These are phyloP conservation scores for Sporisorium reilianum DNA, from an alignment of 1,284 basidiomycete genomes.

Conservation along the genomic window DNA sequence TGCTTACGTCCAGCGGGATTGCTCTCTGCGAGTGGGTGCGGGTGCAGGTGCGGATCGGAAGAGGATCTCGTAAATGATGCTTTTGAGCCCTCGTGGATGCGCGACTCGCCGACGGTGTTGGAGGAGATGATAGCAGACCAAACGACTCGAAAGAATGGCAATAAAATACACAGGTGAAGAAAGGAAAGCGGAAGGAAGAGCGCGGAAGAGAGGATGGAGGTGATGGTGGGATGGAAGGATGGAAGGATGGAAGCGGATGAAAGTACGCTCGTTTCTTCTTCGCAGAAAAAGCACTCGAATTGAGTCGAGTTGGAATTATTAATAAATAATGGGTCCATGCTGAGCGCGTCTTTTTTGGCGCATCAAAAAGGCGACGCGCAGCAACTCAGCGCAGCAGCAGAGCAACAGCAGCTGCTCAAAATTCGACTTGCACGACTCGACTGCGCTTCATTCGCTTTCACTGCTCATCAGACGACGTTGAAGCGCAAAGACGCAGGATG, in stretches of 20 bases:
- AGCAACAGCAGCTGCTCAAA: too few relatives aligned
- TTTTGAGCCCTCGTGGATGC: background rate
- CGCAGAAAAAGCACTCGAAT: background rate
- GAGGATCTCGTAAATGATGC: background rate
- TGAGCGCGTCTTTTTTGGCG: background rate
- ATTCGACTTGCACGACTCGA: too few relatives aligned
- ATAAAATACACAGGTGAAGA: background rate
- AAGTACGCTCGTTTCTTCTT: background rate
- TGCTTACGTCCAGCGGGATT: background rate
- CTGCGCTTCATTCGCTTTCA: too few relatives aligned
- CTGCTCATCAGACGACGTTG: too few relatives aligned
- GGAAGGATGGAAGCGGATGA: background rate
- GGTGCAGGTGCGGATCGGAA: background rate
- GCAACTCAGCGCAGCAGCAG: background rate
- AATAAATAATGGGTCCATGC: too few relatives aligned
- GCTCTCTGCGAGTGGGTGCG: too few relatives aligned
- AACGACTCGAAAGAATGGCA: background rate
- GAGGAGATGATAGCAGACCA: background rate
- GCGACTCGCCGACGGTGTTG: background rate
- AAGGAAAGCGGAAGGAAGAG: background rate
- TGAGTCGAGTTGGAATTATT: background rate
- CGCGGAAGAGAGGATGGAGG: background rate
- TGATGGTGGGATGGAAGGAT: background rate
- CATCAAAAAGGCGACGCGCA: background rate
- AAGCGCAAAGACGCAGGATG: too few relatives aligned